Evolutionary conservation across 164 flowering plant genomes (phyloP), one percentile per base, ranked within the genome.

Genomic region (Malania oleifera): DNA sequence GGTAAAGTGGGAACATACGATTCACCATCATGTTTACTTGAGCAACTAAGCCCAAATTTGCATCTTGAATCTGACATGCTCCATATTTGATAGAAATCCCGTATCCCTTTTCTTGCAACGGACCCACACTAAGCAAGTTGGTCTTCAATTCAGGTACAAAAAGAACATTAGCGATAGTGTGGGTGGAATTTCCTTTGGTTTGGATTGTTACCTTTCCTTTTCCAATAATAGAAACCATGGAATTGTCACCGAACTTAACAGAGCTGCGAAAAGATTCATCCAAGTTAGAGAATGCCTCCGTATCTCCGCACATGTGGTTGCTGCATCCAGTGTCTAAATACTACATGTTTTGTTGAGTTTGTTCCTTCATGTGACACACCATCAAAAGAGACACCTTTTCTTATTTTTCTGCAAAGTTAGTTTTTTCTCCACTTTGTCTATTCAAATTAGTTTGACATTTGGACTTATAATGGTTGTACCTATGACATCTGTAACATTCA

Each of bases 221-320:
- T 39, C 43, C 43, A 5, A 39, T 9, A 39, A 39, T 13, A 39
- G 43, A 39, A 39, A 39, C 11, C 11, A 2, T 39, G 2, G 43
- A 39, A 13, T 39, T 39, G 43, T 39, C 43, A 39, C 43, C 43
- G 11, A 39, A 39, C 43, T 39, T 39, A 7, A 39, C 43, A 39
- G 43, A 39, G 43, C 43, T 39, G 43, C 43, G 43, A 39, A 39
- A 39, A 15, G 43, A 39, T 39, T 39, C 43, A 39, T 39, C 43
- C 43, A 39, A 39, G 17, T 39, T 15, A 9, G 11, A 39, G 11
- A 9, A 39, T 15, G 15, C 13, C 43, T 9, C 17, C 15, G 5
- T 34, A 5, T 34, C 7, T 34, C 10, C 7, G n/a, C n/a, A n/a
- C n/a, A n/a, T n/a, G n/a, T n/a, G n/a, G n/a, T n/a, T n/a, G n/a